Percentiles rank a stretch among this genome's conserved stretches.
phyloP scores from a whole-genome alignment of 2,329 filamentous ascomycete genomes.

The Elsinoe australis region DNA sequence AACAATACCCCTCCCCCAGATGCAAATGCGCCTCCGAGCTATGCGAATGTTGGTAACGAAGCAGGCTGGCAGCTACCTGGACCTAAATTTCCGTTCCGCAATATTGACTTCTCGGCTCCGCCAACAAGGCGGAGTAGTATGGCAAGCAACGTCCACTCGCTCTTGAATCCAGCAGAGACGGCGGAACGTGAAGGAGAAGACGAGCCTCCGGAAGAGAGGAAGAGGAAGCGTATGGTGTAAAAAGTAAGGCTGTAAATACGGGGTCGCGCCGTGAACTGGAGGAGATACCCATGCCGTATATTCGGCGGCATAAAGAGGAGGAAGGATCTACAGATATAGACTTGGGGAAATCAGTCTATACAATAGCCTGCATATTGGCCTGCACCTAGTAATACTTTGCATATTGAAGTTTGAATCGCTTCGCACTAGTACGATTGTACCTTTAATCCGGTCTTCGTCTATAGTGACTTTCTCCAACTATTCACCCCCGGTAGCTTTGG shows the following conservation, averaged over 20 bases:
- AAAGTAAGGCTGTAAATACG: not conserved
- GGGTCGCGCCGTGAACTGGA: not conserved
- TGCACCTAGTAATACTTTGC: too few relatives aligned
- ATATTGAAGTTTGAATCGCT: too few relatives aligned
- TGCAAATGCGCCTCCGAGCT: slow-evolving; percentile 29
- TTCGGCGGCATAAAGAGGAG: too few relatives aligned
- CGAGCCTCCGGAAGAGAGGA: slow-evolving; percentile 52
- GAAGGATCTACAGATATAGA: too few relatives aligned
- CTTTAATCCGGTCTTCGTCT: too few relatives aligned
- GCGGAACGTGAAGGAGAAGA: slow-evolving; percentile 59
- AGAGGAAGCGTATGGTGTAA: slow-evolving; percentile 51
- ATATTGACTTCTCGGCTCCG: slow-evolving; percentile 47
- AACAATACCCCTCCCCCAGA: slow-evolving; percentile 47
- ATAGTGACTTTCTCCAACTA: too few relatives aligned
- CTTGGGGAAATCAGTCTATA: too few relatives aligned
- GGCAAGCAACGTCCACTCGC: slow-evolving; percentile 60
- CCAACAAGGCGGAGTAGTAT: slow-evolving; percentile 62
- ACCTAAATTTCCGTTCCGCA: slow-evolving; percentile 41
- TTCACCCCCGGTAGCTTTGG: too few relatives aligned
- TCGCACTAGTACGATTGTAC: too few relatives aligned
- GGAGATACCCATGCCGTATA: slow-evolving; percentile 14
- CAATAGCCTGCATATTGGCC: too few relatives aligned
- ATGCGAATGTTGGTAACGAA: slow-evolving; percentile 45
- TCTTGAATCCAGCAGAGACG: slow-evolving; percentile 62
- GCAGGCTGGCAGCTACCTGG: slow-evolving; percentile 51